Conservation (phyloP, 306 rosid species). For the Cucumis cinereus region DNA sequence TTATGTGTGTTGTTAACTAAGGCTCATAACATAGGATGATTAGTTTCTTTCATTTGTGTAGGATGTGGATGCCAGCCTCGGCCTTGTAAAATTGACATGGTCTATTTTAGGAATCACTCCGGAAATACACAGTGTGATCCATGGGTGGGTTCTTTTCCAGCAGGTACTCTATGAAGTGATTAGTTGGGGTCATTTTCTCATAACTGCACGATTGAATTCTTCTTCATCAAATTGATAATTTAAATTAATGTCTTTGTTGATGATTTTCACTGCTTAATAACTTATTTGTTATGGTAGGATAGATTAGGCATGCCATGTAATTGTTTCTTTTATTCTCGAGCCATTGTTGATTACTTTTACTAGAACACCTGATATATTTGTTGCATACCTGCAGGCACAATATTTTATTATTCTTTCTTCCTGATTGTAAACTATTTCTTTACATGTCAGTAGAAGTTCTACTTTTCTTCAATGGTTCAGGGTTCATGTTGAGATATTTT, state of each 20-base stretch:
- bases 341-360: not conserved
- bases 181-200: not conserved
- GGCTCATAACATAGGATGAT: conserved; percentile 2
- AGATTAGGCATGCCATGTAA: not conserved
- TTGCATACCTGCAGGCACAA: not conserved
- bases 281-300: not conserved
- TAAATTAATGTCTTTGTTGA: not conserved
- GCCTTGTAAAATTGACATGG: conserved; percentile 37
- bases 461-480: not conserved
- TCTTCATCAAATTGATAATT: not conserved
- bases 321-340: not conserved
- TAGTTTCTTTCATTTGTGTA: conserved; percentile 10
- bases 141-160: conserved; percentile 47
- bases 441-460: not conserved
- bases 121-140: conserved; percentile 29
- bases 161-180: conserved; percentile 24
- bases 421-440: not conserved
- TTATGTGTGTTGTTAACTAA: not conserved
- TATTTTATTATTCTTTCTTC: not conserved
- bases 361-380: not conserved
- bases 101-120: conserved; percentile 35
- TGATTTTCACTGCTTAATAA: not conserved
- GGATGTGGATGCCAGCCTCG: conserved; percentile 35
- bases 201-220: conserved; percentile 6
- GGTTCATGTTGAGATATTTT: not conserved